phyloP scores from a whole-genome alignment of 2,329 filamentous ascomycete species.

The Apiospora aurea region DNA sequence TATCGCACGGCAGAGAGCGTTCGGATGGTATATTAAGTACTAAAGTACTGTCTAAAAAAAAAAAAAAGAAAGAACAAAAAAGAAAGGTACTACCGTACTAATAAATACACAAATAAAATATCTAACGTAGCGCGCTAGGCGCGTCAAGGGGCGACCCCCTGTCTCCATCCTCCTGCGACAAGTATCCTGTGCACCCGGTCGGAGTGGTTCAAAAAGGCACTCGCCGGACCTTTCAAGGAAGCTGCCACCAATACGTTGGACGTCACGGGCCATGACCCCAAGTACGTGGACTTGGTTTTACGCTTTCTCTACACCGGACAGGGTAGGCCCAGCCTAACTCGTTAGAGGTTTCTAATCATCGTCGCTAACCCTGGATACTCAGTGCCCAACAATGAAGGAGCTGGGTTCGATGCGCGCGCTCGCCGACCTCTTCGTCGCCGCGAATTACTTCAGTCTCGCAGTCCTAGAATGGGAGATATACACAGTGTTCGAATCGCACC shows the following conservation, averaged over 20 bases:
- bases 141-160: too few relatives aligned
- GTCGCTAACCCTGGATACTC: not conserved
- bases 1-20: too few relatives aligned
- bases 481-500: not conserved
- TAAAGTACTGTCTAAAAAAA: too few relatives aligned
- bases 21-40: too few relatives aligned
- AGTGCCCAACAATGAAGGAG: not conserved
- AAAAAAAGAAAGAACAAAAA: too few relatives aligned
- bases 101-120: too few relatives aligned
- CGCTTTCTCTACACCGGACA: not conserved
- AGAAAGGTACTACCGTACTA: too few relatives aligned
- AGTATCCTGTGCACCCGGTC: slow-evolving; percentile 25
- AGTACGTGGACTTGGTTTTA: not conserved
- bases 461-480: not conserved
- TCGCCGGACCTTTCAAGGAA: slow-evolving; percentile 22
- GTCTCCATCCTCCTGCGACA: too few relatives aligned
- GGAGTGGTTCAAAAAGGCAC: slow-evolving; percentile 26
- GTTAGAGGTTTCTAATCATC: not conserved
- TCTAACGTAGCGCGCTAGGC: too few relatives aligned
- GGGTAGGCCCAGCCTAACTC: not conserved
- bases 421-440: not conserved
- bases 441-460: not conserved
- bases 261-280: not conserved
- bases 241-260: not conserved
- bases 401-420: not conserved